Percentiles rank a stretch among this genome's conserved stretches.
These are phyloP conservation scores for Haplographium delicatum DNA, from an alignment of 495 filamentous ascomycete species.

Conservation along the genomic window DNA sequence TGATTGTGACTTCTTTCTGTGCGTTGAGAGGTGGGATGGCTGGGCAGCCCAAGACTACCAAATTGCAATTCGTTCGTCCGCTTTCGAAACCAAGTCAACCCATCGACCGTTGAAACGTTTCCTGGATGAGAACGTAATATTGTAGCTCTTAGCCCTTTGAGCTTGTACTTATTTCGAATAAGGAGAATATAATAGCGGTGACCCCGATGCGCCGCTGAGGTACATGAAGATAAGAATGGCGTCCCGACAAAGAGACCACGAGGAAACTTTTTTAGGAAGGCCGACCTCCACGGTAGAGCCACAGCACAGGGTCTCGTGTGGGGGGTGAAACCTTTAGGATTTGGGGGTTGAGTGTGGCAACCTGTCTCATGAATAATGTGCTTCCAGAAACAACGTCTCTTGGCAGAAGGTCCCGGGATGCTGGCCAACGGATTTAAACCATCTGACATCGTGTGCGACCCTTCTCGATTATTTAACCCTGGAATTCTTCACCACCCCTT, in stretches of 20 bases:
- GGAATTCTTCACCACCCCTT: slow-evolving; percentile 3
- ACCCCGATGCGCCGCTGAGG: slow-evolving; percentile 4
- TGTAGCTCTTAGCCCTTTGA: too few species aligned
- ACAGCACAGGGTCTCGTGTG: background rate
- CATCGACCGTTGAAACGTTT: too few species aligned
- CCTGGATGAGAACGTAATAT: too few species aligned
- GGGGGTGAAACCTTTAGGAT: background rate
- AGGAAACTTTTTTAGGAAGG: slow-evolving; percentile 3
- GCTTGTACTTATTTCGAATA: too few species aligned
- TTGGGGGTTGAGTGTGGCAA: background rate
- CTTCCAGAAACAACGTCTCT: slow-evolving; percentile 15
- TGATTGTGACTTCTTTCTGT: background rate
- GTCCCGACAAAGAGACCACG: slow-evolving; percentile 3
- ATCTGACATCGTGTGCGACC: slow-evolving; percentile 20
- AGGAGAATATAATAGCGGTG: too few species aligned
- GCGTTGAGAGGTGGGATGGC: background rate
- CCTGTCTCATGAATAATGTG: background rate
- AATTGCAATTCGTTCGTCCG: too few species aligned
- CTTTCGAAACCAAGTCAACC: too few species aligned
- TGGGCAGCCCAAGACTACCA: background rate
- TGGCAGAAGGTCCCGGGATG: slow-evolving; percentile 7
- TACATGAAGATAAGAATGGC: too few species aligned
- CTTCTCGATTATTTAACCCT: slow-evolving; percentile 1
- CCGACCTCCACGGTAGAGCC: background rate
- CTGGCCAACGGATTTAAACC: slow-evolving; percentile 19